Base-by-base conservation (phyloP, 2,329 filamentous ascomycete species). In the Botryosphaeria dothidea region DNA sequence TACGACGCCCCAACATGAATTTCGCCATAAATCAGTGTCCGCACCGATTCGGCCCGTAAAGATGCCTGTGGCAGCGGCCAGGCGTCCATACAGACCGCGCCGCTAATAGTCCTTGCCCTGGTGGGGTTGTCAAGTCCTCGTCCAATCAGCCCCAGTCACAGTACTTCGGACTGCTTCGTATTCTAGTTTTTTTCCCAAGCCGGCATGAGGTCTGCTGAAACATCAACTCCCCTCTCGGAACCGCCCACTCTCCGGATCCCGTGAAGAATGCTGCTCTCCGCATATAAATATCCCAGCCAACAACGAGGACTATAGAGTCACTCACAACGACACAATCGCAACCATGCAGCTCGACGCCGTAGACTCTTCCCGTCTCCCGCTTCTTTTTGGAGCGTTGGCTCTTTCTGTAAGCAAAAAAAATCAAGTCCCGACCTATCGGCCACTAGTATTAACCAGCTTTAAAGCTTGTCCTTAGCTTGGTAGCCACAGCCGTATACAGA, bases 401-500 rank as follows among this genome's bases (percentile, higher is more conserved):
- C 38, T 41, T 5, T 41, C 38, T 8, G 38, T 41, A n/a, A 6
- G 38, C 38, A 1, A 3, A 7, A 41, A 34, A 6, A 4, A 41
- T 46, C 3, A 9, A 17, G 6, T 4, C 43, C n/a, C 17, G n/a
- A 23, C 13, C 13, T 4, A 23, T 46, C 7, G 19, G 21, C 6
- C 19, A 8, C 19, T 6, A 19, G 9, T 15, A 5, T 13, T 41
- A 41, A 41, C 17, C 17, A 5, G 2, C 17, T 41, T 11, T n/a
- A 17, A 19, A 48, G 45, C 45, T 48, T 9, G 8, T 27, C 19
- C 11, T 27, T 3, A 17, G 45, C 13, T 15, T 48, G 11, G 19
- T 17, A 25, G 19, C 21, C 45, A 25, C 21, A 1, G 11, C 23
- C 11, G 66, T 79, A 31, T 79, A 81, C 69, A 77, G 75, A 56